phyloP scores from a whole-genome alignment of 257 asterid species.

The Salvia hispanica region DNA sequence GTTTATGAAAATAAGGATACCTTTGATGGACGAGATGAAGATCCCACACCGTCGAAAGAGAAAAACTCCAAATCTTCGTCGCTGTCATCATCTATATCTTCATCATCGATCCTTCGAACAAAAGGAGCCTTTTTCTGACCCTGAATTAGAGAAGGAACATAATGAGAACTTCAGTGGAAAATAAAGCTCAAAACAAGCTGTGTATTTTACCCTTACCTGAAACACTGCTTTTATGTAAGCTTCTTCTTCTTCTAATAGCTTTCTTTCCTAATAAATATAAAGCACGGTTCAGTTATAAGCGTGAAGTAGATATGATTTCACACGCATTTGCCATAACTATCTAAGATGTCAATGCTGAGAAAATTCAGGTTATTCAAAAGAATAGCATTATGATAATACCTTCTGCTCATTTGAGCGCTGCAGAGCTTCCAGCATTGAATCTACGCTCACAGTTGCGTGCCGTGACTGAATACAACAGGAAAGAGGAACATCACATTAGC shows the following conservation, averaged over 20 bases:
- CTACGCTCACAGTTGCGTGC: slow-evolving; percentile 83
- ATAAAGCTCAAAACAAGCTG: slow-evolving; percentile 6
- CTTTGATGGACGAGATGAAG: slow-evolving; percentile 45
- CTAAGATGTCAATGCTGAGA: too few species aligned
- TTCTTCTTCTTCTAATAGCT: slow-evolving; percentile 74
- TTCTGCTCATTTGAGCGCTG: slow-evolving; percentile 59
- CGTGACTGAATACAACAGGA: slow-evolving; percentile 55
- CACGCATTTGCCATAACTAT: neutral
- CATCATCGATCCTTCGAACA: slow-evolving; percentile 60
- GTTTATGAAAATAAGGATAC: slow-evolving; percentile 32
- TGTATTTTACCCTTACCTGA: slow-evolving; percentile 37
- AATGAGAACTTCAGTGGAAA: slow-evolving; percentile 8
- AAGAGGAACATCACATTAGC: slow-evolving; percentile 15
- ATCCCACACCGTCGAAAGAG: slow-evolving; percentile 31
- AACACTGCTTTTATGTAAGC: slow-evolving; percentile 64
- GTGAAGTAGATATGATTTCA: neutral
- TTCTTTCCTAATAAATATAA: slow-evolving; percentile 49
- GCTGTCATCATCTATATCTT: slow-evolving; percentile 53
- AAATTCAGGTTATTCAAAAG: too few species aligned
- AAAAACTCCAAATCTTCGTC: slow-evolving; percentile 31
- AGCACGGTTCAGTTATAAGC: slow-evolving; percentile 4
- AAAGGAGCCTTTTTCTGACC: slow-evolving; percentile 48
- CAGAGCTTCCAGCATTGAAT: slow-evolving; percentile 85
- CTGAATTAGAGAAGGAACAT: slow-evolving; percentile 34
- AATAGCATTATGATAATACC: slow-evolving; percentile 35